Conservation (phyloP, 495 filamentous ascomycete species). For the Clohesyomyces aquaticus region DNA sequence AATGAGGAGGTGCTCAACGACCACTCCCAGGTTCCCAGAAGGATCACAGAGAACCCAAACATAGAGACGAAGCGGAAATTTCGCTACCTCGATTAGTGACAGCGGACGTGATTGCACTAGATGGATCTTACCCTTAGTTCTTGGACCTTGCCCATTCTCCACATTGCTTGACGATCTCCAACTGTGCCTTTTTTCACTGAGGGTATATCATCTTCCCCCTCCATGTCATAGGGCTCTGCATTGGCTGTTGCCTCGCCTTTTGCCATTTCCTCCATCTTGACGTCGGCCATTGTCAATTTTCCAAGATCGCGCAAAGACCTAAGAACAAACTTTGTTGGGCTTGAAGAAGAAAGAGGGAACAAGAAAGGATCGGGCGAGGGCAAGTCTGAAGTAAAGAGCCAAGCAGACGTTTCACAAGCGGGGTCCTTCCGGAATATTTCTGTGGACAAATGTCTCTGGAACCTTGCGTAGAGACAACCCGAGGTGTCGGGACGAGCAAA, state of each 20-base stretch:
- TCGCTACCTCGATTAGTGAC: conserved; percentile 14
- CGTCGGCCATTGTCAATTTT: background rate
- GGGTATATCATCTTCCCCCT: conserved; percentile 11
- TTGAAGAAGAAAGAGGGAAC: too few relatives aligned
- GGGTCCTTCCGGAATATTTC: too few relatives aligned
- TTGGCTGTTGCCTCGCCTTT: background rate
- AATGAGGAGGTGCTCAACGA: conserved; percentile 13
- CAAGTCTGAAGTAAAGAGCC: too few relatives aligned
- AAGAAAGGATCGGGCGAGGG: too few relatives aligned
- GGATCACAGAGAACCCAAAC: conserved; percentile 39
- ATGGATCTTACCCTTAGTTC: conserved; percentile 27
- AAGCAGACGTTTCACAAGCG: too few relatives aligned
- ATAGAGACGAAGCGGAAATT: conserved; percentile 42
- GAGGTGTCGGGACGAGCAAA: too few relatives aligned
- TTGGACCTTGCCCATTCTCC: conserved; percentile 38
- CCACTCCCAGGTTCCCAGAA: conserved; percentile 31
- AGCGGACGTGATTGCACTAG: background rate
- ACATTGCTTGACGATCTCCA: conserved; percentile 33
- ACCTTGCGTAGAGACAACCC: too few relatives aligned
- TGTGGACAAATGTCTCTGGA: too few relatives aligned
- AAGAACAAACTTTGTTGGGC: too few relatives aligned
- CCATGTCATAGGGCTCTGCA: conserved; percentile 19
- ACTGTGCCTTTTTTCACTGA: conserved; percentile 33
- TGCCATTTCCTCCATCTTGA: background rate
- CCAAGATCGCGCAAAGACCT: too few relatives aligned